These are phyloP conservation scores for Paraphaeosphaeria minitans DNA, from an alignment of 2,329 filamentous ascomycete species.

Conservation along the genomic window DNA sequence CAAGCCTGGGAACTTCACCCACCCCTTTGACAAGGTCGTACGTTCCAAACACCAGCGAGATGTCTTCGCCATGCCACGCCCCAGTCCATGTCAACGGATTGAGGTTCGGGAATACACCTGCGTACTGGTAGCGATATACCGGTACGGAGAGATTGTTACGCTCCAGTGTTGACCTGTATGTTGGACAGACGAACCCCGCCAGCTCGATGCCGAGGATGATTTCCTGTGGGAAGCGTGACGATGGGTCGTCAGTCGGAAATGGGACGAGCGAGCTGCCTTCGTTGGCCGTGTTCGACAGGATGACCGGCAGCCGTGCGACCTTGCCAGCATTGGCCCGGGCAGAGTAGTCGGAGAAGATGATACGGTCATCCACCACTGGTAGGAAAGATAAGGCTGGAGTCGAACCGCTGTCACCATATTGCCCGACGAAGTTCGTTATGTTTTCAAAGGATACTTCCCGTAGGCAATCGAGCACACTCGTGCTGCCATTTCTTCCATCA, in stretches of 20 bases:
- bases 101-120: constrained; percentile 19
- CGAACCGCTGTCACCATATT: constrained; percentile 29
- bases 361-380: constrained; percentile 24
- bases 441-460: constrained; percentile 28
- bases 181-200: constrained; percentile 16
- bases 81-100: constrained; percentile 18
- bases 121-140: constrained; percentile 20
- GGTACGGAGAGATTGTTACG: constrained; percentile 15
- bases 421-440: constrained; percentile 39
- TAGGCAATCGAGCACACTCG: constrained; percentile 44
- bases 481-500: neutral
- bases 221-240: constrained; percentile 11
- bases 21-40: constrained; percentile 15
- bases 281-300: constrained; percentile 21
- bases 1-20: constrained; percentile 22
- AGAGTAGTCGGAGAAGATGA: constrained; percentile 26
- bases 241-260: constrained; percentile 11
- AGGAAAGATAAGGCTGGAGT: constrained; percentile 29
- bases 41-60: constrained; percentile 29
- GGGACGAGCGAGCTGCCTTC: constrained; percentile 19
- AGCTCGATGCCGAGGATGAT: constrained; percentile 1
- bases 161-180: constrained; percentile 16
- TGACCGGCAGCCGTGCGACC: constrained; percentile 17
- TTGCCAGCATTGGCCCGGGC: constrained; percentile 16
- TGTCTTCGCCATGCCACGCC: constrained; percentile 25